These are phyloP conservation scores for Anisodus tanguticus DNA, from an alignment of 257 asterid species.

Conservation along the genomic window DNA sequence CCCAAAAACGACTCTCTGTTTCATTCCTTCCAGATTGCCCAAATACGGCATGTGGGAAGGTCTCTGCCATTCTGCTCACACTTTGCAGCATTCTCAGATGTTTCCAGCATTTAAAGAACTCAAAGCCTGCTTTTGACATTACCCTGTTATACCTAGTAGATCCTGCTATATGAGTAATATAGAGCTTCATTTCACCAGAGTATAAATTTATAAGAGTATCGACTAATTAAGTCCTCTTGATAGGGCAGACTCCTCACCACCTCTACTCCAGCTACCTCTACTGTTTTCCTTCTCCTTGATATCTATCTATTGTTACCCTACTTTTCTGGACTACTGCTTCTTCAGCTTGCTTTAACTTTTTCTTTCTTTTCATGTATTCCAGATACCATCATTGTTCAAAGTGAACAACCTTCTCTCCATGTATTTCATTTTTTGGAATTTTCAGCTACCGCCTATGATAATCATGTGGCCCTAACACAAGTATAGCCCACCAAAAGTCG, in stretches of 20 bases:
- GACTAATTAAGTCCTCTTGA: background rate
- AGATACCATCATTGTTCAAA: background rate
- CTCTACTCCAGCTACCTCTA: slow-evolving; percentile 8
- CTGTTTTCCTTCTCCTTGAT: background rate
- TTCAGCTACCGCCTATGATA: slow-evolving; percentile 7
- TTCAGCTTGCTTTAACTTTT: slow-evolving; percentile 18
- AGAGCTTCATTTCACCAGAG: background rate
- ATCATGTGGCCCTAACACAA: slow-evolving; percentile 20
- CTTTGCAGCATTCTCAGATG: slow-evolving; percentile 2
- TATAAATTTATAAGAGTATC: background rate
- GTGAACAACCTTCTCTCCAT: slow-evolving; percentile 23
- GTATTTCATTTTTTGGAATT: background rate
- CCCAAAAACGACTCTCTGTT: background rate
- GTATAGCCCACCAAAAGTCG: background rate
- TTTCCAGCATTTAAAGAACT: slow-evolving; percentile 3
- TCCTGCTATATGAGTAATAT: background rate
- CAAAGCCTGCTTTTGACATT: slow-evolving; percentile 12
- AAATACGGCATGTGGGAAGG: slow-evolving; percentile 13
- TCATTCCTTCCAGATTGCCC: background rate
- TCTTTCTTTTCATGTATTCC: slow-evolving; percentile 3
- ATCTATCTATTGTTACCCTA: slow-evolving; percentile 5
- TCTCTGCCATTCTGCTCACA: background rate
- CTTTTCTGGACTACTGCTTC: background rate
- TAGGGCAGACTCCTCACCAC: background rate
- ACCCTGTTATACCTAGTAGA: background rate